These are phyloP conservation scores for Cyclostephanos invisitatus DNA, from an alignment of 108 stramenopile genomes.

Conservation along the genomic window DNA sequence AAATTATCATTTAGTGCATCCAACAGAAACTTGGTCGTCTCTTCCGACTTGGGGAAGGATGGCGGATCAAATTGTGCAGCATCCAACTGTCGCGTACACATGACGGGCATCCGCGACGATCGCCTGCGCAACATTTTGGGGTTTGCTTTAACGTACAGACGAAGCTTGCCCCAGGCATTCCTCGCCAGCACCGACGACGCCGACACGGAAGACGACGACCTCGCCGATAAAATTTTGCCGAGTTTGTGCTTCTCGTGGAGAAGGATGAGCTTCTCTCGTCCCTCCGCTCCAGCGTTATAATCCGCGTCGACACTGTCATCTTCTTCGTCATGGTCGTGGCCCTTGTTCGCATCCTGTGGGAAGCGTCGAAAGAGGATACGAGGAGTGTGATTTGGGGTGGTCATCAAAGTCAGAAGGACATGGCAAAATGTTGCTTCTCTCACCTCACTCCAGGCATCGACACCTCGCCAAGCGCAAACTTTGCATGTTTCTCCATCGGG, in stretches of 20 bases:
- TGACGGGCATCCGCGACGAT: not conserved
- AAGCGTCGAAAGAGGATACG: too few relatives aligned
- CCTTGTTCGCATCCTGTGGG: too few relatives aligned
- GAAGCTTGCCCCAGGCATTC: not conserved
- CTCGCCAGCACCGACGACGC: not conserved
- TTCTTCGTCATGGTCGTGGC: not conserved
- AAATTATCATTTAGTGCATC: conserved; percentile 58
- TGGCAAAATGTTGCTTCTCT: too few relatives aligned
- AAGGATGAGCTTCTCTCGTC: conserved; percentile 7
- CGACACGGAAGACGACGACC: not conserved
- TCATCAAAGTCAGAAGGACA: too few relatives aligned
- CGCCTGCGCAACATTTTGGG: not conserved
- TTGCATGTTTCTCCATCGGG: not conserved
- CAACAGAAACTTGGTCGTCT: conserved; percentile 45
- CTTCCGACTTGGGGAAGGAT: conserved; percentile 48
- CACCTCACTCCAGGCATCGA: not conserved
- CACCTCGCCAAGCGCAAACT: not conserved
- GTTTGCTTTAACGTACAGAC: not conserved
- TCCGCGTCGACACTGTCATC: not conserved
- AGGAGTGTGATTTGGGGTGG: too few relatives aligned
- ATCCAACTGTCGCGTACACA: not conserved
- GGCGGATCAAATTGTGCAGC: not conserved
- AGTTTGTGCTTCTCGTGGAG: conserved; percentile 1
- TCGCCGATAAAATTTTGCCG: not conserved
- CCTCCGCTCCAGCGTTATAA: not conserved